Base-by-base conservation (phyloP, 2,329 filamentous ascomycete species). In the Penicillium corylophilum region DNA sequence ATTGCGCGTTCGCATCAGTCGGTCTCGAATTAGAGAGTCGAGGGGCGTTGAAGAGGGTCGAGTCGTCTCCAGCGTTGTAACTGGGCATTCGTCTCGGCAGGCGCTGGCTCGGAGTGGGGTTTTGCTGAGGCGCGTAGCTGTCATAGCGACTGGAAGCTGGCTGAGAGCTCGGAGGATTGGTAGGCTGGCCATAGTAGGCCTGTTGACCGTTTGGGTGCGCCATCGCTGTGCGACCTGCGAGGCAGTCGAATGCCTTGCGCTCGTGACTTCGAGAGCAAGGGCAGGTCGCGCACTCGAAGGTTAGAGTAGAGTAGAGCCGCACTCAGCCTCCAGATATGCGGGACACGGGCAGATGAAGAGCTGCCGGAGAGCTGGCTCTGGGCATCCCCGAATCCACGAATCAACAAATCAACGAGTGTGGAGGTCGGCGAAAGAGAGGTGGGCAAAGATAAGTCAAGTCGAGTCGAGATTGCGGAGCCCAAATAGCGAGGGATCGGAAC, bases 21-120 rank as follows among this genome's bases (percentile, higher is more conserved):
- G 72, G 69, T 50, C 64, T 64, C 15, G 64, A 35, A 36, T 62
- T 60, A 41, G 64, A 59, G 26, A 60, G 60, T 39, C 62, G 60
- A 9, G 65, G 46, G 9, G 66, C 49, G 51, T 74, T 71, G 51
- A 75, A 73, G 49, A 84, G 82, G 44, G 76, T 73, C 43, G 79
- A 76, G 68, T 93, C 88, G 69, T 94, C 89, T 58, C 87, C 88
- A 60, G 80, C 83, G 69, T 90, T 86, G 75, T 89, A 91, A 75
- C 87, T 93, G 44, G 83, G 81, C 58, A 83, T 81, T 59, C 88
- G 79, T 53, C 74, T 74, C 56, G 77, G 68, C 40, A 72, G 64
- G 52, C 69, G 69, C 44, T 72, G 70, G 48, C 65, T 71, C 51
- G 74, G 73, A 52, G 71, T 73, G 44, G 72, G 49, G 36, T 50